Percentiles rank a stretch among this genome's conserved stretches.
Conservation (phyloP, 805 yeast genomes). For the Candida adriatica region DNA sequence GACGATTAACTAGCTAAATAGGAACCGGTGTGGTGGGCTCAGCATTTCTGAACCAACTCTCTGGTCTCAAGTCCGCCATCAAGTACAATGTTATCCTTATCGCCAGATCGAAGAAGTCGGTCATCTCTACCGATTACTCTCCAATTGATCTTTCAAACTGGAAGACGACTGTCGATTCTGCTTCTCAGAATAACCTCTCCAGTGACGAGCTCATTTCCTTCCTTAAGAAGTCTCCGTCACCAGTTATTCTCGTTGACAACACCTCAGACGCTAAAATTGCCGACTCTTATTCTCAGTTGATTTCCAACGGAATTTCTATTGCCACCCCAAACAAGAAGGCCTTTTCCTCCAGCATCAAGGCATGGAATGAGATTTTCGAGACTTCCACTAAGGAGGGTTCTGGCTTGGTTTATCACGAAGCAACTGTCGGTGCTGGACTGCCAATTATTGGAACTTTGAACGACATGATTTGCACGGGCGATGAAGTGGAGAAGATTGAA, state of each 20-base stretch:
- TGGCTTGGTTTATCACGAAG: constrained; percentile 89
- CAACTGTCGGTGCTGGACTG: constrained; percentile 97
- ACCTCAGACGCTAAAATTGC: constrained; percentile 83
- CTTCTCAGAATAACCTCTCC: constrained; percentile 40
- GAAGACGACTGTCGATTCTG: constrained; percentile 39
- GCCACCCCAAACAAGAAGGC: constrained; percentile 99
- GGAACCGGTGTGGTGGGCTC: constrained; percentile 96
- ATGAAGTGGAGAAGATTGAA: constrained; percentile 82
- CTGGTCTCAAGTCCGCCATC: constrained; percentile 49
- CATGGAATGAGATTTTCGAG: constrained; percentile 72
- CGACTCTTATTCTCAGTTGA: constrained; percentile 64
- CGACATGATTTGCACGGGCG: constrained; percentile 90
- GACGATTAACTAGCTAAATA: no score
- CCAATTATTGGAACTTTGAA: constrained; percentile 87
- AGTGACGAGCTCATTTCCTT: constrained; percentile 53
- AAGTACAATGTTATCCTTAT: constrained; percentile 72
- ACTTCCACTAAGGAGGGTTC: constrained; percentile 43
- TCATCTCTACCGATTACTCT: constrained; percentile 59
- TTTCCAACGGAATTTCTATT: constrained; percentile 75
- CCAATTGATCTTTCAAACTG: constrained; percentile 64
- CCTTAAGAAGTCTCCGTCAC: constrained; percentile 59
- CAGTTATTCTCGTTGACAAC: constrained; percentile 87
- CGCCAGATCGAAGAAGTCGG: constrained; percentile 67
- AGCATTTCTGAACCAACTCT: constrained; percentile 79
- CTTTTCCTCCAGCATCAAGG: constrained; percentile 65